Evolutionary conservation across 768 basidiomycete species (phyloP).

Genomic region (Amanita pseudoporphyria): DNA sequence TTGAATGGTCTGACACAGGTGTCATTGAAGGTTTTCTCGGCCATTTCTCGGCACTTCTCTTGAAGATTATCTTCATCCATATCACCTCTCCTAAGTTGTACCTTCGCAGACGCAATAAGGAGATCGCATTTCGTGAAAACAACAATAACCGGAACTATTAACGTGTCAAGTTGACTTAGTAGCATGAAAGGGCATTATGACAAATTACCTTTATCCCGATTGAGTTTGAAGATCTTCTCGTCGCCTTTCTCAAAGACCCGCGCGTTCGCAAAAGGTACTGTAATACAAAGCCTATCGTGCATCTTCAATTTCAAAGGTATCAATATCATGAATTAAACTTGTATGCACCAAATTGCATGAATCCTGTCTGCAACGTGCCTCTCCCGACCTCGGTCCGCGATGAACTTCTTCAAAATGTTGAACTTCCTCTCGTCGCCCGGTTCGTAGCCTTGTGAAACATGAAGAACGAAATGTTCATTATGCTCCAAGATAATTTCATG

Average conservation of each 20-base stretch:
- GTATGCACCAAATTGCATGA: not conserved
- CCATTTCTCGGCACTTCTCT: not conserved
- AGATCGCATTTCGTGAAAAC: not conserved
- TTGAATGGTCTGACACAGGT: not conserved
- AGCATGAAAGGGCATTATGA: not conserved
- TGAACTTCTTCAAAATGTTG: not conserved
- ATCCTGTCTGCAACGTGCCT: not conserved
- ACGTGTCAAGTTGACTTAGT: not conserved
- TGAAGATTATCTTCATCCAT: not conserved
- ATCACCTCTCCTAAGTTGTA: not conserved
- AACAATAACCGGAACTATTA: not conserved
- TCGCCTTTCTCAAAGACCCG: no score
- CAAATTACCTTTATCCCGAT: not conserved
- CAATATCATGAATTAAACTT: not conserved
- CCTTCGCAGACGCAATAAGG: no score
- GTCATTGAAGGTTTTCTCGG: not conserved
- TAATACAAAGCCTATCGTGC: no score
- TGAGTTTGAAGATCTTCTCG: no score
- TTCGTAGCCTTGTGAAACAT: no score
- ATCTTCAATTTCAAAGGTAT: not conserved
- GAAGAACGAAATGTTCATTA: not conserved
- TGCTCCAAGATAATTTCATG: not conserved
- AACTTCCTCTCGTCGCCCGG: no score
- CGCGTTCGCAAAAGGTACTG: no score
- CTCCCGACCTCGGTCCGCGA: conserved; percentile 7